Conservation (phyloP, 2,329 filamentous ascomycete genomes). For the Verticillium dahliae region DNA sequence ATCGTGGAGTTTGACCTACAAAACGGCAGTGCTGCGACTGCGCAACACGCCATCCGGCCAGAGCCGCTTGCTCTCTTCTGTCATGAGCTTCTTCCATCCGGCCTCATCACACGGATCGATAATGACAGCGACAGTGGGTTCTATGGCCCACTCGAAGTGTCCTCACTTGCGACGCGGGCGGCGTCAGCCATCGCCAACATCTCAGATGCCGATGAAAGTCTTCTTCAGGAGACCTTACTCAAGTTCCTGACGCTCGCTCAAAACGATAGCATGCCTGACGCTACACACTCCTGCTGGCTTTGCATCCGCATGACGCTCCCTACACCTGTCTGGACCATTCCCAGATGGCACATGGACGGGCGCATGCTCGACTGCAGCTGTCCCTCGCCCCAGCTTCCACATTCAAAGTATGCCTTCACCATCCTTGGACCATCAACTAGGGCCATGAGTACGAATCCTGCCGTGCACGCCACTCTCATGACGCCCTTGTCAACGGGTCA, state of each 20-base stretch:
- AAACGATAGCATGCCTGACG: background rate
- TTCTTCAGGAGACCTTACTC: background rate
- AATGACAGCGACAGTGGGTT: background rate
- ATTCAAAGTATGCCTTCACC: constrained; percentile 9
- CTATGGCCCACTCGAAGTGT: background rate
- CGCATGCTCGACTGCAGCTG: constrained; percentile 7
- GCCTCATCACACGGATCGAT: background rate
- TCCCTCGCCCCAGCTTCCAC: background rate
- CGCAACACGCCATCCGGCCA: background rate
- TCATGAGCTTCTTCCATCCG: background rate
- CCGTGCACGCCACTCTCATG: background rate
- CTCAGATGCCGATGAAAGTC: background rate
- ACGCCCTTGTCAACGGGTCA: background rate
- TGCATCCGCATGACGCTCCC: constrained; percentile 3
- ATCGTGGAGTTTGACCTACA: too few species aligned
- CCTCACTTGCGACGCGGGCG: background rate
- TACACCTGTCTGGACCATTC: background rate
- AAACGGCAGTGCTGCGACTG: too few species aligned
- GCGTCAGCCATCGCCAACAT: background rate
- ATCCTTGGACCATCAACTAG: constrained; percentile 7
- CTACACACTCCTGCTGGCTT: constrained; percentile 5
- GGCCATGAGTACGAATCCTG: background rate
- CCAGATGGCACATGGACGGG: constrained; percentile 9
- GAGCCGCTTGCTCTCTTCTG: background rate
- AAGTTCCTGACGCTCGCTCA: background rate